These are phyloP conservation scores for Colletotrichum melonis DNA, from an alignment of 2,329 filamentous ascomycete species.

Conservation along the genomic window DNA sequence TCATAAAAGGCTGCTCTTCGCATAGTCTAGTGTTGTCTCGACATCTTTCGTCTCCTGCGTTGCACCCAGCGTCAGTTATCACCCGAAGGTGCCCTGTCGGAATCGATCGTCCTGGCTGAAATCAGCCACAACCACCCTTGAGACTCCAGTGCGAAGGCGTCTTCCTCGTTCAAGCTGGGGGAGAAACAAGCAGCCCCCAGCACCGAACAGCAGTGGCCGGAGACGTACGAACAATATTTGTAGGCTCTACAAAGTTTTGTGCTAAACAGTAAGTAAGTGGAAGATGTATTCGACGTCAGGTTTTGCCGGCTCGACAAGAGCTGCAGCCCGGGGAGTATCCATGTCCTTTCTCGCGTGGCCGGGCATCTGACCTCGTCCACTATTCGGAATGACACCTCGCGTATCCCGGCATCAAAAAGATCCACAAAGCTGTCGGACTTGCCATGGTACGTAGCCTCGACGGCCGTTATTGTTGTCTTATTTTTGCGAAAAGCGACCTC, in stretches of 20 bases:
- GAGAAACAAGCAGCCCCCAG: background rate
- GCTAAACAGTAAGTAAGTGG: background rate
- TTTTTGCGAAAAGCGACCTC: background rate
- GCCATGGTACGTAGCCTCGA: slow-evolving; percentile 3
- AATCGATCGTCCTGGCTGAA: background rate
- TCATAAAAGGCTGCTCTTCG: background rate
- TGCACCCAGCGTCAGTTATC: background rate
- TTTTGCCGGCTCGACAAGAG: slow-evolving; percentile 7
- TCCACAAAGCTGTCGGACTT: background rate
- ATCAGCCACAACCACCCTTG: background rate
- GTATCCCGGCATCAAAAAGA: slow-evolving; percentile 2
- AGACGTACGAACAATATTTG: background rate
- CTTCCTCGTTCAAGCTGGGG: background rate
- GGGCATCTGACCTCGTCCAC: slow-evolving; percentile 1
- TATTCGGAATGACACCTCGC: slow-evolving; percentile 16
- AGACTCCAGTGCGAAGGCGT: background rate
- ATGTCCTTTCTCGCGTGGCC: slow-evolving; percentile 28
- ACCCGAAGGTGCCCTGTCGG: background rate
- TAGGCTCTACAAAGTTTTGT: background rate
- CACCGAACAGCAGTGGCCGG: background rate
- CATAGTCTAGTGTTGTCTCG: background rate
- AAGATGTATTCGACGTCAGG: background rate
- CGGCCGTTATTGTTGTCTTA: slow-evolving; percentile 13
- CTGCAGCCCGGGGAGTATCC: slow-evolving; percentile 18
- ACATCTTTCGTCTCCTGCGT: background rate